Evolutionary conservation across 768 basidiomycete species (phyloP), one percentile per base, ranked within the genome.

Genomic region (Omphalotus guepiniiformis): DNA sequence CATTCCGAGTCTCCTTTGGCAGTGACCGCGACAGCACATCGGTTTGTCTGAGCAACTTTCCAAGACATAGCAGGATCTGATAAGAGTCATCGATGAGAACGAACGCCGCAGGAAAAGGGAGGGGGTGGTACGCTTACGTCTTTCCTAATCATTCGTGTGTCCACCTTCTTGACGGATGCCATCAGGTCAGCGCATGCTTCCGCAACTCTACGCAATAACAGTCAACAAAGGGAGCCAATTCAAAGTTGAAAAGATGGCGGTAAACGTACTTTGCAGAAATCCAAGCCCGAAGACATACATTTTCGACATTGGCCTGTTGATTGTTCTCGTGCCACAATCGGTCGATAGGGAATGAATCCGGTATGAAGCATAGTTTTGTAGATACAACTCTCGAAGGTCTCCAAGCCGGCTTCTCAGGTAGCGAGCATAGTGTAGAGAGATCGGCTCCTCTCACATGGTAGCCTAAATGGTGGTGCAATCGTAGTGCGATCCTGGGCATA

Each of bases 221-320:
- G 23, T 35, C n/a, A n/a, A n/a, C n/a, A n/a, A n/a, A n/a, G n/a
- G n/a, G 6, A 53, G 26, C 23, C 16, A 15, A 9, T 29, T n/a
- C 22, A 9, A 7, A 35, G 19, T 12, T 35, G 1, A 36, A 53
- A 27, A 8, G 30, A 45, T 13, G 23, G 27, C 22, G 30, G 18
- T 9, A 29, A 2, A 29, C 42, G n/a, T 39, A 56, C 58, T 39
- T 39, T 65, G 61, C 68, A 19, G 67, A 63, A 6, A 73, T 49
- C 70, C 70, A 72, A 5, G 70, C 70, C 39, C 68, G 64, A 32
- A 71, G 56, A 48, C 63, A 67, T 15, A 69, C 29, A 34, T 68
- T 58, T 25, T 56, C 52, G 12, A 52, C 32, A 21, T 38, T 41
- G 2, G 48, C 49, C 15, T 55, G 50, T 16, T 48, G 38, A 30